These are phyloP conservation scores for Nepenthes alata DNA, from an alignment of 179 eudicot species.

Conservation along the genomic window DNA sequence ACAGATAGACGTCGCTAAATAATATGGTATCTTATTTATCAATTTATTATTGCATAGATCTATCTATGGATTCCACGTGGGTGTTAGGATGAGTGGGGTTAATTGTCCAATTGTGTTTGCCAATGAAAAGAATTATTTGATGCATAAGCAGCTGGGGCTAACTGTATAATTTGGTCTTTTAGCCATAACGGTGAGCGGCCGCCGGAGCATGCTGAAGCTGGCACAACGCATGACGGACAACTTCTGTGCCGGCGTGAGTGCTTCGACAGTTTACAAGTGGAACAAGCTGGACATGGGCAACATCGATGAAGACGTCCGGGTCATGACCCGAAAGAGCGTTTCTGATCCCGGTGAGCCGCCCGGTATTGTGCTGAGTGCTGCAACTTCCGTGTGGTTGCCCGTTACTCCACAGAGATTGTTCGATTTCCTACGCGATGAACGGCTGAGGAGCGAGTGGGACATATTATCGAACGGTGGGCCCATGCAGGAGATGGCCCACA, in stretches of 20 bases:
- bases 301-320: slow-evolving; percentile 76
- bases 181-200: slow-evolving; percentile 69
- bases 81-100: too few species aligned
- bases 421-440: slow-evolving; percentile 74
- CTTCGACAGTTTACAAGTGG: slow-evolving; percentile 84
- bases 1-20: too few species aligned
- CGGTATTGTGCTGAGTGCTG: slow-evolving; percentile 79
- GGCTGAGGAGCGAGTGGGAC: slow-evolving; percentile 87
- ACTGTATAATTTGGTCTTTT: too few species aligned
- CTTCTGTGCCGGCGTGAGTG: slow-evolving; percentile 85
- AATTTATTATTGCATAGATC: too few species aligned
- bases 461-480: slow-evolving; percentile 90
- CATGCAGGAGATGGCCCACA: slow-evolving; percentile 97
- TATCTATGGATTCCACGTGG: too few species aligned
- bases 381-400: slow-evolving; percentile 91
- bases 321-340: slow-evolving; percentile 88
- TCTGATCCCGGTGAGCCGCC: slow-evolving; percentile 95
- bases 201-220: slow-evolving; percentile 77
- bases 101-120: too few species aligned
- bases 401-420: slow-evolving; percentile 74
- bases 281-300: slow-evolving; percentile 59
- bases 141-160: too few species aligned
- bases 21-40: too few species aligned
- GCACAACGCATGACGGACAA: slow-evolving; percentile 90
- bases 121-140: too few species aligned